Evolutionary conservation across 2,329 filamentous ascomycete species (phyloP), one percentile per base, ranked within the genome.

Genomic region (Penicillium sp.): DNA sequence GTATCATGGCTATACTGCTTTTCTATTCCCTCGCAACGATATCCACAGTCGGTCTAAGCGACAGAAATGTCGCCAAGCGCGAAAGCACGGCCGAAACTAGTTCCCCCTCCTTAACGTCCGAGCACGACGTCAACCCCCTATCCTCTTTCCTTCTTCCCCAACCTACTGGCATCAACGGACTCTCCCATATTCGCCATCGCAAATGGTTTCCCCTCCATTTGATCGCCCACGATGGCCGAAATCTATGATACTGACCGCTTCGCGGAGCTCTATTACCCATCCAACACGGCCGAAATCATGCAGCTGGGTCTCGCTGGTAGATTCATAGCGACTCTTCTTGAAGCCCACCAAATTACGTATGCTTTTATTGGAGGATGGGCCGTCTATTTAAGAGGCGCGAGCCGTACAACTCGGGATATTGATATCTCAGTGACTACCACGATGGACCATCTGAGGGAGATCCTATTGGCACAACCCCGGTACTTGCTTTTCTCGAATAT

Each of bases 241-340:
- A 55, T 57, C 38, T 57, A 57, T 46, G 53, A 57, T 43, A 57
- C 55, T 37, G 55, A 57, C 32, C 55, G 55, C 38, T 57, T 57
- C 47, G 55, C 55, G 28, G 53, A 57, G 51, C 53, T 57, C 35
- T 57, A 57, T 44, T 57, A 55, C 35, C 53, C 55, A 37, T 57
- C 55, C 24, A 57, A 57, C 33, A 56, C 53, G 9, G 55, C 55
- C 48, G 55, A 57, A 40, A 49, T 57, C 27, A 44, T 57, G 23
- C 55, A 57, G 35, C 50, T 57, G 10, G 55, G 55, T 27, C 55
- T 57, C 15, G 55, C 53, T 4, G 55, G 53, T 40, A 49, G 55
- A 38, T 57, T 55, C 40, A 54, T 57, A 32, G 53, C 55, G 24
- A 46, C 41, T 25, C 47, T 57, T 29, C 56, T 57, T 40, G 55